Base-by-base conservation (phyloP, 495 filamentous ascomycete species). In the Cercophora samala region DNA sequence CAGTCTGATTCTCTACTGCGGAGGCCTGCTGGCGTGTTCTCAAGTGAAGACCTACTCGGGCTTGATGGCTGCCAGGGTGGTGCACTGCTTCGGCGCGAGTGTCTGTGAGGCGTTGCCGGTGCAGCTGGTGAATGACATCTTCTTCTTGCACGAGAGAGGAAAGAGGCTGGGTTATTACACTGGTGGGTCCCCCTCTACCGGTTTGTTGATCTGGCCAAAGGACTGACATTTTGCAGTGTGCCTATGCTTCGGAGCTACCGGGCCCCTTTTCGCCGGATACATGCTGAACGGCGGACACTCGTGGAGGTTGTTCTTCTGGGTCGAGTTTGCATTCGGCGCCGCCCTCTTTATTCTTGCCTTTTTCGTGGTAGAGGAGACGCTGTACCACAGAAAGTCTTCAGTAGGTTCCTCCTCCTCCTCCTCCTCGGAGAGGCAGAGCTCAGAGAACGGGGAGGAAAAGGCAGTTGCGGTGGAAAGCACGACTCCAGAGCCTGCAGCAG, bases 221-320 rank as follows among this genome's bases (percentile, higher is more conserved):
- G 5, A 22, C 51, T 58, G 18, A 58, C 32, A 13, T 6, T 46
- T 2, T 5, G 18, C 63, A 82, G 86, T 88, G 17, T 85, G 82
- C 65, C 83, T 88, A 42, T 88, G 86, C 69, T 77, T 87, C 26
- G 86, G 86, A 13, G 76, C 84, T 0, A 86, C 85, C 17, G 86
- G 86, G 4, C 82, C 86, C 0, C 74, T 89, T 0, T 87, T 84
- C 46, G 86, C 86, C 3, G 84, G 86, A 0, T 89, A 88, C 74
- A 88, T 89, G 83, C 82, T 89, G 4, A 80, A 81, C 1, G 86
- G 82, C 9, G 87, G 86, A 1, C 84, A 87, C 69, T 84, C 84
- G 0, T 89, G 87, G 87, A 75, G 82, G 18, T 79, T 89, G 1
- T 88, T 85, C 78, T 89, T 89, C 77, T 89, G 88, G 72, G 87